Conservation (phyloP, 305 asterid species). For the Fraxinus latifolia region DNA sequence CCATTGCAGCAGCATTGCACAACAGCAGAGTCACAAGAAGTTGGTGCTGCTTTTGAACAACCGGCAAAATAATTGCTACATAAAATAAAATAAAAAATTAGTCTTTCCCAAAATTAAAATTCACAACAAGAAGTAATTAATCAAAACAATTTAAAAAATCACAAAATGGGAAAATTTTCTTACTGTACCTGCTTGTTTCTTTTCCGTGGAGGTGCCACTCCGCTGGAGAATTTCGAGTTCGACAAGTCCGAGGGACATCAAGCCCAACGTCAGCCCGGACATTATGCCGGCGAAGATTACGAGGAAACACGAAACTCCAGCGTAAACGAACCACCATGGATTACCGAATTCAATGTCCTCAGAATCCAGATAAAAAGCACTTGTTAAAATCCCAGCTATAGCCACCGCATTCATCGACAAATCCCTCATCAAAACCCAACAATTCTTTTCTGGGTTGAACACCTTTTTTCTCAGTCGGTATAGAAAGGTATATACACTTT, state of each 20-base stretch:
- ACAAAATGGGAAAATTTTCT: not conserved
- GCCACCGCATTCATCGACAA: conserved; percentile 42
- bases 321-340: conserved; percentile 89
- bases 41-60: conserved; percentile 92
- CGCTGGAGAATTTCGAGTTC: conserved; percentile 89
- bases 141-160: not conserved
- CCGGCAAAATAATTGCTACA: conserved; percentile 77
- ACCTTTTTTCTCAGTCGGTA: not conserved
- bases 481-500: conserved; percentile 2
- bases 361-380: conserved; percentile 52
- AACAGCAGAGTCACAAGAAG: conserved; percentile 86
- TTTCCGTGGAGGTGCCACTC: conserved; percentile 67
- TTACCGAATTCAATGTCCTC: conserved; percentile 78
- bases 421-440: conserved; percentile 26
- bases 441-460: not conserved
- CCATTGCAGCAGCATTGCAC: conserved; percentile 95
- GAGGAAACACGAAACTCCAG: conserved; percentile 83
- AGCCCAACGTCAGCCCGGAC: conserved; percentile 90
- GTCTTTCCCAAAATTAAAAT: not conserved
- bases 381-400: conserved; percentile 30
- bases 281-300: conserved; percentile 93
- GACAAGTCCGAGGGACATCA: conserved; percentile 90
- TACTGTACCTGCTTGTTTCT: conserved; percentile 77
- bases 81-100: conserved; percentile 10
- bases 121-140: not conserved